Percentiles rank a stretch among this genome's conserved stretches.
phyloP scores from a whole-genome alignment of 176 grass and related monocot genomes.

The Oryza punctata region DNA sequence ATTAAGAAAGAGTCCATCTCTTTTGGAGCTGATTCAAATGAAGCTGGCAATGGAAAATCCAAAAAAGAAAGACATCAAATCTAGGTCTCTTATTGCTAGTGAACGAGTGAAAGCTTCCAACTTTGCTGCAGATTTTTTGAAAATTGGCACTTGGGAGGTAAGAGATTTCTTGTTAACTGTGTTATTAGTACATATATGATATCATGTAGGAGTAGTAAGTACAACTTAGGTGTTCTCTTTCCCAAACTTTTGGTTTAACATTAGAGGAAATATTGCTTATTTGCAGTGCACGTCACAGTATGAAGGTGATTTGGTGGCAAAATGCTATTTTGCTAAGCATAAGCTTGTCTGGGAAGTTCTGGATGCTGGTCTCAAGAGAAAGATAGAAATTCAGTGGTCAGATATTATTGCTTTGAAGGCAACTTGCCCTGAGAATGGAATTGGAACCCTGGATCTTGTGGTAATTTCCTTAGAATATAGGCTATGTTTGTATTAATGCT shows the following conservation, averaged over 20 bases:
- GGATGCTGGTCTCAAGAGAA: constrained; percentile 67
- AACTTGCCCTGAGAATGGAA: constrained; percentile 51
- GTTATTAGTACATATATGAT: constrained; percentile 4
- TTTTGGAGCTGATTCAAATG: constrained; percentile 68
- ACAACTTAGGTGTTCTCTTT: neutral
- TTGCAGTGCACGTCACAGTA: constrained; percentile 60
- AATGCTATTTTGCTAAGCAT: constrained; percentile 88
- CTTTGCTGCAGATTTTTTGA: constrained; percentile 65
- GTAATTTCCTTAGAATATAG: constrained; percentile 39
- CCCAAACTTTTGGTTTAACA: constrained; percentile 14
- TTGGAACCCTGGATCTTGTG: constrained; percentile 63
- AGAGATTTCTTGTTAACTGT: constrained; percentile 11
- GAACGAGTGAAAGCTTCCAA: constrained; percentile 84
- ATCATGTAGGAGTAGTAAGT: neutral
- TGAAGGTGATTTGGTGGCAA: constrained; percentile 82
- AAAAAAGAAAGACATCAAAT: constrained; percentile 47
- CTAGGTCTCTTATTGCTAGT: neutral
- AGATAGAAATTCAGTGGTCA: constrained; percentile 91
- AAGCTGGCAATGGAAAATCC: constrained; percentile 49
- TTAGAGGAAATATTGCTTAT: constrained; percentile 21
- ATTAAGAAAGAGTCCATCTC: constrained; percentile 67
- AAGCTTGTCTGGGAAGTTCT: constrained; percentile 88
- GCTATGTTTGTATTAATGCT: constrained; percentile 3
- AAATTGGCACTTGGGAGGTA: constrained; percentile 92
- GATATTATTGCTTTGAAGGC: constrained; percentile 67